Evolutionary conservation across 345 rosid species (phyloP), one percentile per base, ranked within the genome.

Genomic region (Eucalyptus globulus): DNA sequence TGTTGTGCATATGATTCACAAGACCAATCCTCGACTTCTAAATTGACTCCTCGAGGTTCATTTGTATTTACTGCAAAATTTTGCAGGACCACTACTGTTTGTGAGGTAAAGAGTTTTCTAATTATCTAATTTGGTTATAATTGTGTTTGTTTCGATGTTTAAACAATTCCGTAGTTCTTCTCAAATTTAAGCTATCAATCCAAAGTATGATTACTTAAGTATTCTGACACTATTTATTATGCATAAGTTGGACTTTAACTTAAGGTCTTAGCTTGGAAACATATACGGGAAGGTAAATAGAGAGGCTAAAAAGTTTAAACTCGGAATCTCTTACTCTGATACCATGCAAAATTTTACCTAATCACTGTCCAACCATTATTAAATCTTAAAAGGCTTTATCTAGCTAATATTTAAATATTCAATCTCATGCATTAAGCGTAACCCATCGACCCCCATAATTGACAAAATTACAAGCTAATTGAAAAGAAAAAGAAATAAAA

Each of bases 271-370:
- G 21, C 13, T 5, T 34, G 81, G 24, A 72, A 72, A 37, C 27
- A 6, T 3, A 76, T 37, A 76, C 3, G 0, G 8, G 13, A 21
- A 72, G 24, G 43, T 34, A 69, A 67, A 34, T 65, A 34, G 40
- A 69, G 19, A 69, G 6, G 13, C 43, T 17, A 31, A 72, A 72
- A 72, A 2, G 8, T 72, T 72, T 72, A 6, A 72, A 19, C 26
- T 72, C 14, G 0, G 4, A 2, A 9, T 0, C 81, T 19, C 5
- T 11, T 11, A 12, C 14, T 21, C 5, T 3, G 2, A 76, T 72
- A 76, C 1, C 14, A 76, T 37, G 6, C 4, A 76, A 37, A 76
- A 76, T 76, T 11, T 15, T 37, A 21, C 5, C 1, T 0, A 72
- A 34, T 43, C 47, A 76, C 8, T 37, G 1, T 40, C 9, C 44